Evolutionary conservation across 176 grass and related monocot genomes (phyloP).

Genomic region (Oryza coarctata): DNA sequence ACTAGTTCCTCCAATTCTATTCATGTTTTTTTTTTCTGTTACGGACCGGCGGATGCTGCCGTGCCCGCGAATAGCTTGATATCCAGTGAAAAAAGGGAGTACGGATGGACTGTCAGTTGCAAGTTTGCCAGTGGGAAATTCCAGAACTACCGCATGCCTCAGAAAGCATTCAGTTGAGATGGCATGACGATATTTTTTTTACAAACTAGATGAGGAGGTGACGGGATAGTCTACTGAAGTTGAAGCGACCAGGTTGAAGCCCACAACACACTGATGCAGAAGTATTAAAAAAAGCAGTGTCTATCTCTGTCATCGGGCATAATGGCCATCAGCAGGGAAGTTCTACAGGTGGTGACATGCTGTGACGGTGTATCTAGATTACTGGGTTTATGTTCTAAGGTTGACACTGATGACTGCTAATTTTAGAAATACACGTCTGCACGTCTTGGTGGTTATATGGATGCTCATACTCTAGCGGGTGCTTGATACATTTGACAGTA

Average conservation of each 20-base stretch:
- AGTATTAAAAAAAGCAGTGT: not conserved
- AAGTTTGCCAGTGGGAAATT: not conserved
- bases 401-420: not conserved
- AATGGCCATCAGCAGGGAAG: not conserved
- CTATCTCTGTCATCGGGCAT: not conserved
- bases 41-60: not conserved
- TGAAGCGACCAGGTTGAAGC: not conserved
- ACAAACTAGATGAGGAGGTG: not conserved
- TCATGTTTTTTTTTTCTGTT: not conserved
- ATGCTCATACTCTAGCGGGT: not conserved
- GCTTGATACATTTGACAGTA: not conserved
- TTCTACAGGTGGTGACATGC: not conserved
- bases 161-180: slow-evolving; percentile 7
- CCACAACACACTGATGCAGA: not conserved
- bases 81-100: not conserved
- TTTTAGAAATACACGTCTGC: not conserved
- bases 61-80: not conserved
- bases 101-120: not conserved
- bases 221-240: not conserved
- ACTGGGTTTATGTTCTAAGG: not conserved
- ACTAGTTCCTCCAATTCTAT: not conserved
- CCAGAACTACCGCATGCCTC: slow-evolving; percentile 5
- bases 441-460: not conserved
- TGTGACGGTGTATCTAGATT: not conserved
- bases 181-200: slow-evolving; percentile 12